Evolutionary conservation across 441 rosid species (phyloP).

Genomic region (Raphanus hybrid): DNA sequence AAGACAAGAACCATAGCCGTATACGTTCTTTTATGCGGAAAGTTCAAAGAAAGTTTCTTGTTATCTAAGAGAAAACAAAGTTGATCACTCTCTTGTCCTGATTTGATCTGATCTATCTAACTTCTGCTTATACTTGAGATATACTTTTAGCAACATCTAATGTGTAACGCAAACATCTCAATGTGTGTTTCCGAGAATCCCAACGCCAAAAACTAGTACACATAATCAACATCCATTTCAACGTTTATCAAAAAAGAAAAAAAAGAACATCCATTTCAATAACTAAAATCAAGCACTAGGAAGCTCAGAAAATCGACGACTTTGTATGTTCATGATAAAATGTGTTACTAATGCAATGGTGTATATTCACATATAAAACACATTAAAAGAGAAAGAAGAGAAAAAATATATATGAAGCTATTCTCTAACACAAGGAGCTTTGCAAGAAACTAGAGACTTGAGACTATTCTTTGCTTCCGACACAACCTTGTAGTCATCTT

Average conservation of each 20-base stretch:
- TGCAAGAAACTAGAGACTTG: conserved; percentile 30
- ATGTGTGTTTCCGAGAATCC: neutral
- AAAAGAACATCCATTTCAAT: too few relatives aligned
- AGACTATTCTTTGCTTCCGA: conserved; percentile 13
- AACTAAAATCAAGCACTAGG: too few relatives aligned
- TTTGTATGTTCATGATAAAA: conserved; percentile 10
- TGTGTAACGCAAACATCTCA: neutral
- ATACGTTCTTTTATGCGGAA: conserved; percentile 14
- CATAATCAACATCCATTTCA: too few relatives aligned
- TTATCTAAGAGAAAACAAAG: neutral
- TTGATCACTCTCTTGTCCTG: neutral
- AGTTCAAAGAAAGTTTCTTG: neutral
- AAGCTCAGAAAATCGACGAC: neutral
- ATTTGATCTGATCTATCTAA: neutral
- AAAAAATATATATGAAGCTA: neutral
- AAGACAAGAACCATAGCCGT: conserved; percentile 12
- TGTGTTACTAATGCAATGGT: conserved; percentile 7
- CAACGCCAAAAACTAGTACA: neutral
- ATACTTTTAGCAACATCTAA: neutral
- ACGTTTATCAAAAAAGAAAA: too few relatives aligned
- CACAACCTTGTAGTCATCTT: neutral
- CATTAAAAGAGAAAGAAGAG: neutral
- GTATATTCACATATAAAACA: neutral
- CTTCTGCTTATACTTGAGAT: neutral
- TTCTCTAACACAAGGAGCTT: conserved; percentile 28